Percentiles rank a stretch among this genome's conserved stretches.
phyloP scores from a whole-genome alignment of 495 filamentous ascomycete genomes.

The Penicillium pancosmium region DNA sequence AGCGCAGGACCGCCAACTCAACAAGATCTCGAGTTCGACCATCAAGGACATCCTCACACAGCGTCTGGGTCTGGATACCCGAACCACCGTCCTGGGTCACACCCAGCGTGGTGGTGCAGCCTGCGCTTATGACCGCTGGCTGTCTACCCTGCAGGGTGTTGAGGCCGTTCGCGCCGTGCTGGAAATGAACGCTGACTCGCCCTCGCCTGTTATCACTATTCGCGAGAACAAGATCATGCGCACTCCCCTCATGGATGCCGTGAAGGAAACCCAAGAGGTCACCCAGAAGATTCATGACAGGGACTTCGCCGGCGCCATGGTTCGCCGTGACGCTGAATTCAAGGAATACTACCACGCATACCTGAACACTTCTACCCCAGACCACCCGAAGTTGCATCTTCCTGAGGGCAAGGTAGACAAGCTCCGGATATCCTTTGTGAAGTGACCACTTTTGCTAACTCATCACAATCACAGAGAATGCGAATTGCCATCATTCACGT shows the following conservation, averaged over 20 bases:
- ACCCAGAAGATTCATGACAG: conserved; percentile 76
- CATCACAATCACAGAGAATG: conserved; percentile 65
- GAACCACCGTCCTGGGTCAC: conserved; percentile 94
- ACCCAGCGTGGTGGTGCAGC: conserved; percentile 92
- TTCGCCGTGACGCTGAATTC: conserved; percentile 88
- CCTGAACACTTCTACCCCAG: conserved; percentile 78
- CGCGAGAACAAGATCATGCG: conserved; percentile 97
- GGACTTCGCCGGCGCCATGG: conserved; percentile 85
- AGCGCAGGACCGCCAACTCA: conserved; percentile 82
- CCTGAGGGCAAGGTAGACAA: conserved; percentile 70
- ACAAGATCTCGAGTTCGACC: conserved; percentile 75
- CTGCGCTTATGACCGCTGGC: conserved; percentile 91
- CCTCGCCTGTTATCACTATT: conserved; percentile 93
- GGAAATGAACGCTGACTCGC: conserved; percentile 82
- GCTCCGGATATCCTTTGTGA: neutral
- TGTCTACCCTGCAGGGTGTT: conserved; percentile 91
- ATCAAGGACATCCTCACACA: conserved; percentile 88
- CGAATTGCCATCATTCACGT: conserved; percentile 94
- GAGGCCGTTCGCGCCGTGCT: conserved; percentile 97
- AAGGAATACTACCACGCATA: conserved; percentile 89
- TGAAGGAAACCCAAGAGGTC: conserved; percentile 80
- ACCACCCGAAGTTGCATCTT: conserved; percentile 63
- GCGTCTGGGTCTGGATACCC: conserved; percentile 80
- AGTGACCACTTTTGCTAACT: conserved; percentile 12
- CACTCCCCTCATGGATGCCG: conserved; percentile 85